Base-by-base conservation (phyloP, 192 early-diverging fungal species). In the Umbelopsis ramanniana region DNA sequence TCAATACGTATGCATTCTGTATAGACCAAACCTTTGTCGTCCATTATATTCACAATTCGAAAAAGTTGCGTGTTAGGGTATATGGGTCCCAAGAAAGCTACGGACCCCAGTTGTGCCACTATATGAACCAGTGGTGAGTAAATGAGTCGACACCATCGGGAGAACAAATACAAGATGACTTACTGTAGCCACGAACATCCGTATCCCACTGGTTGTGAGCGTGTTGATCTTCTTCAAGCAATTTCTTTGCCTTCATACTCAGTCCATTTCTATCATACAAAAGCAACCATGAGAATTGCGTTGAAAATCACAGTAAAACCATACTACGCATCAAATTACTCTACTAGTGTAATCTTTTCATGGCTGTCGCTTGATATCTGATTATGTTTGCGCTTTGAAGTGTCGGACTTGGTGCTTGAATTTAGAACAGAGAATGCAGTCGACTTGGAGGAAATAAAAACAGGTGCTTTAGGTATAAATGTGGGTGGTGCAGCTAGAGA, bases 21-120 rank as follows among this genome's bases (percentile, higher is more conserved):
- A n/a, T 37, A 17, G 35, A 63, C 33, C 19, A 63, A 37, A 14
- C 57, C 57, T 8, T 63, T 63, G 26, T 63, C 57, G 35, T 63
- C 57, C 12, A 63, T 17, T 0, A 63, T 29, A 19, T 63, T 11
- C 19, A 37, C 26, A 19, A 63, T 63, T 19, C 57, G 57, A 63
- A 63, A 63, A 3, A 63, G 33, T 37, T 63, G 29, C 2, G 57
- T 63, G 26, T 63, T 63, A 15, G 57, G 57, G 33, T 63, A 63
- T 63, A 63, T 35, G 0, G 57, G 57, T 33, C 57, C 57, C 17
- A 63, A 37, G 33, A 29, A 63, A 12, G 57, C 29, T 3, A 63
- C 33, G 23, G 57, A 63, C 5, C 57, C 57, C 57, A 63, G 35
- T 35, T 63, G 57, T 0, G 57, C 57, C 57, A 63, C 57, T 63